Evolutionary conservation across 176 grass and related monocot species (phyloP).

Genomic region (Puya raimondii): DNA sequence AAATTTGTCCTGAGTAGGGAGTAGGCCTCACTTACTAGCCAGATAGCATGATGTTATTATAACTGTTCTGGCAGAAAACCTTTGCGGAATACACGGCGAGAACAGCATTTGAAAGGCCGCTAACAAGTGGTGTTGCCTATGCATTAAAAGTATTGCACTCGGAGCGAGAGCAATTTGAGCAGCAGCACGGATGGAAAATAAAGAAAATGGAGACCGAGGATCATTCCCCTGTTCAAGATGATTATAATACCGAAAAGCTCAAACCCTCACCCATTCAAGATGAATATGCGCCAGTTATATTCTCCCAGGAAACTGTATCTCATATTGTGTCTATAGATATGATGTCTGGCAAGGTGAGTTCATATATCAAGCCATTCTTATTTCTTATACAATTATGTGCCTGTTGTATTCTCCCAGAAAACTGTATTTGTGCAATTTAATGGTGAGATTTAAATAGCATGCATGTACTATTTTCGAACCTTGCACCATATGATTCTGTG

Average conservation of each 20-base stretch:
- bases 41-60: neutral
- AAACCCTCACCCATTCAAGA: conserved; percentile 58
- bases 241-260: conserved; percentile 58
- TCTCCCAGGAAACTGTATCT: conserved; percentile 78
- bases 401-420: too few relatives aligned
- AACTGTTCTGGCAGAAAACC: conserved; percentile 43
- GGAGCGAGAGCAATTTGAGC: conserved; percentile 57
- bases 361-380: conserved; percentile 3
- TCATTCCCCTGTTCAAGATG: conserved; percentile 51
- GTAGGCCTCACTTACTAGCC: too few relatives aligned
- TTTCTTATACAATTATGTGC: neutral
- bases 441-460: too few relatives aligned
- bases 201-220: conserved; percentile 73
- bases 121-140: conserved; percentile 77
- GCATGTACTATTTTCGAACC: too few relatives aligned
- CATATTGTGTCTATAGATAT: conserved; percentile 82
- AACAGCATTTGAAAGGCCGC: conserved; percentile 74
- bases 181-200: conserved; percentile 60
- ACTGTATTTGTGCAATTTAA: too few relatives aligned
- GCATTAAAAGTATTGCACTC: conserved; percentile 60
- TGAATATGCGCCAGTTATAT: conserved; percentile 82
- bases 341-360: conserved; percentile 75
- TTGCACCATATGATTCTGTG: too few relatives aligned
- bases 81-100: conserved; percentile 70
- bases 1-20: too few relatives aligned